phyloP scores from a whole-genome alignment of 2,329 filamentous ascomycete genomes.

The Cladophialophora exuberans region DNA sequence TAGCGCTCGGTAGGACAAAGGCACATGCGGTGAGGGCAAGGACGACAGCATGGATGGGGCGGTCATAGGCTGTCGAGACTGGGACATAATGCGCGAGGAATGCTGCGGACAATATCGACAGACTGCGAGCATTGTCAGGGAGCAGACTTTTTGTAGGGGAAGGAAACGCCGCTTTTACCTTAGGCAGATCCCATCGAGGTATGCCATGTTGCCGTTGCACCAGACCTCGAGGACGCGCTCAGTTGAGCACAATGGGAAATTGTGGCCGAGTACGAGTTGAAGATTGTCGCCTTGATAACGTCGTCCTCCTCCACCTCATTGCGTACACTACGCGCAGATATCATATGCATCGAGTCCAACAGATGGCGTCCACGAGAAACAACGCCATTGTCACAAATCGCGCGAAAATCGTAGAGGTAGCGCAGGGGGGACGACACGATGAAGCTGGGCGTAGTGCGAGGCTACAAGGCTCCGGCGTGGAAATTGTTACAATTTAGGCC shows the following conservation, averaged over 20 bases:
- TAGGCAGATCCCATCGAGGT: constrained; percentile 18
- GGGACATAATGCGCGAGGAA: constrained; percentile 42
- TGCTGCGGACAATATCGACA: constrained; percentile 38
- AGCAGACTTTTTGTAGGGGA: no score
- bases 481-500: no score
- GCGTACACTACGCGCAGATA: no score
- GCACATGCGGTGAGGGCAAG: constrained; percentile 47
- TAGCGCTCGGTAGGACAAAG: constrained; percentile 41
- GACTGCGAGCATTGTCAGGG: constrained; percentile 32
- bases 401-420: no score
- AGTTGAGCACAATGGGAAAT: not conserved
- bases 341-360: no score
- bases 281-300: no score
- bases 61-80: constrained; percentile 48
- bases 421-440: no score
- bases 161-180: constrained; percentile 11
- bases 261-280: not conserved
- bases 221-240: not conserved
- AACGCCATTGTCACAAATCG: no score
- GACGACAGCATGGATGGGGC: constrained; percentile 49
- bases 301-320: no score
- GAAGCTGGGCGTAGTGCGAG: no score
- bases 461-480: no score
- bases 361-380: no score
- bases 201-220: constrained; percentile 9